Conservation (phyloP, 2,329 filamentous ascomycete species). For the Rasamsonia emersonii region DNA sequence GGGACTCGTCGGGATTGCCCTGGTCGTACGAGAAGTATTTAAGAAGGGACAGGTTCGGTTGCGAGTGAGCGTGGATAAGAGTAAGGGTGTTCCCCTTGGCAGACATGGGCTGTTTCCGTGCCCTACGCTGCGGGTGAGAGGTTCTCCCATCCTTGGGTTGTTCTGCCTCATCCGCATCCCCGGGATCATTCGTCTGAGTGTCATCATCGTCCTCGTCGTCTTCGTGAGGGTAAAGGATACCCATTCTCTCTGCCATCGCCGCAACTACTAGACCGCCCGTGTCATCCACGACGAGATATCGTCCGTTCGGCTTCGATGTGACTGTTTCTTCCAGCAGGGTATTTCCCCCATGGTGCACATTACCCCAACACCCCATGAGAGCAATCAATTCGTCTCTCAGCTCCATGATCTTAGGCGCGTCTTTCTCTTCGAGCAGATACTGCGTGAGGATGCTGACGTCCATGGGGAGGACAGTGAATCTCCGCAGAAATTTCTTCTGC, state of each 20-base stretch:
- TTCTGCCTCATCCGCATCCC: constrained; percentile 9
- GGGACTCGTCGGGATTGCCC: constrained; percentile 53
- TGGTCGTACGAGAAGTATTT: constrained; percentile 84
- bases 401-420: constrained; percentile 73
- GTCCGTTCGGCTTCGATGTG: constrained; percentile 38
- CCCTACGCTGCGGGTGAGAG: constrained; percentile 14
- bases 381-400: constrained; percentile 76
- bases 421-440: constrained; percentile 71
- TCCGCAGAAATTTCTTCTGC: constrained; percentile 82
- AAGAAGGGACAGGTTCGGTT: constrained; percentile 78
- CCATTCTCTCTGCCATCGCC: constrained; percentile 81
- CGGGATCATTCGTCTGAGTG: constrained; percentile 1
- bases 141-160: constrained; percentile 6
- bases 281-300: constrained; percentile 81
- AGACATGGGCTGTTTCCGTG: constrained; percentile 24
- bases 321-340: constrained; percentile 16
- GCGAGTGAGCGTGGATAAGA: constrained; percentile 55
- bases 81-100: constrained; percentile 51
- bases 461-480: constrained; percentile 77
- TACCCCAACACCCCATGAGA: constrained; percentile 78
- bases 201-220: constrained; percentile 6
- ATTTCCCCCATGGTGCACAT: constrained; percentile 66
- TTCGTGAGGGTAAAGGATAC: constrained; percentile 55
- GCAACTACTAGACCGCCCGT: constrained; percentile 75
- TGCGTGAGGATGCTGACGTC: constrained; percentile 68